Percentiles rank a stretch among this genome's conserved stretches.
These are phyloP conservation scores for Naematelia encephala DNA, from an alignment of 768 basidiomycete species.

Conservation along the genomic window DNA sequence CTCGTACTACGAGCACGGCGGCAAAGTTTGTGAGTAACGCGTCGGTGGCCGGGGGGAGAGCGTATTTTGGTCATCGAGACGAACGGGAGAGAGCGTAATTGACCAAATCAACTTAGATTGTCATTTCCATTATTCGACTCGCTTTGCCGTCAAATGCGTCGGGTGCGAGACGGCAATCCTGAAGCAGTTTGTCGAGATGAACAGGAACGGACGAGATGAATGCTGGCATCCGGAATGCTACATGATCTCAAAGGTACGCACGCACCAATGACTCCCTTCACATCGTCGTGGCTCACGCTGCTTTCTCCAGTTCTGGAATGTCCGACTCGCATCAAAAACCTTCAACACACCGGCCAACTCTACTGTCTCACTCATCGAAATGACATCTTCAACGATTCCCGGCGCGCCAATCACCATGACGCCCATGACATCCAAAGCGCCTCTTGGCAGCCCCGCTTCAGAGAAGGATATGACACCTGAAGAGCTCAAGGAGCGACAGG, in stretches of 20 bases:
- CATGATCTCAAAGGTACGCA: constrained; percentile 97
- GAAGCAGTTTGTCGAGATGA: constrained; percentile 99
- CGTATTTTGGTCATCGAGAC: too few relatives aligned
- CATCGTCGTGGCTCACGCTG: background rate
- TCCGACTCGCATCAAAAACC: constrained; percentile 60
- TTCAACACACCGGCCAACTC: constrained; percentile 45
- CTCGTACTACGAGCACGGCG: constrained; percentile 97
- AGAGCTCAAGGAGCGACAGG: constrained; percentile 83
- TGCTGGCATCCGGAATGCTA: constrained; percentile 99
- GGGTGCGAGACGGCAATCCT: constrained; percentile 95
- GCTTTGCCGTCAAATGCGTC: constrained; percentile 97
- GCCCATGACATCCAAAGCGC: constrained; percentile 48
- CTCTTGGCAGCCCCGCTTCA: constrained; percentile 57
- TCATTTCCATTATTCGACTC: constrained; percentile 98
- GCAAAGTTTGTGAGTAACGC: constrained; percentile 66
- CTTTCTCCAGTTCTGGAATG: constrained; percentile 88
- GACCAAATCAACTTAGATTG: constrained; percentile 57
- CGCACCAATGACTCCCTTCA: constrained; percentile 21
- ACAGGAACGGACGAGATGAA: constrained; percentile 95
- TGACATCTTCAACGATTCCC: constrained; percentile 44
- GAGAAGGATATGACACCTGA: constrained; percentile 73
- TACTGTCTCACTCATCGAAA: constrained; percentile 44
- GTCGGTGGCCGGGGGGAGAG: background rate
- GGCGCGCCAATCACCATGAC: constrained; percentile 48
- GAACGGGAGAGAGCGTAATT: background rate